phyloP scores from a whole-genome alignment of 306 rosid species.

The Inga laurina region DNA sequence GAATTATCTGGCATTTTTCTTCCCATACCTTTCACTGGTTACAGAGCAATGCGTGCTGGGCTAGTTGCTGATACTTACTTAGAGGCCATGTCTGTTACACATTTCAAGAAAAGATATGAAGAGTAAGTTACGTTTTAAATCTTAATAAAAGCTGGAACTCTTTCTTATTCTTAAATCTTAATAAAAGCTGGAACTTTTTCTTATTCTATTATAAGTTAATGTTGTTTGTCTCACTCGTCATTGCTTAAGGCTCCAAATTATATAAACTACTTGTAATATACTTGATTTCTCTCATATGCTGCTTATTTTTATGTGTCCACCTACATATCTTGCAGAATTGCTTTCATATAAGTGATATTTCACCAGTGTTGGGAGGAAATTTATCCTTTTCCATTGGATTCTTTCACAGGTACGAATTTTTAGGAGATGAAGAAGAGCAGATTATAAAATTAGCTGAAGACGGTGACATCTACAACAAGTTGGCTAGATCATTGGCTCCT shows the following conservation, averaged over 20 bases:
- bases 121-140: conserved; percentile 63
- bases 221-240: neutral
- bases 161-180: neutral
- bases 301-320: conserved; percentile 8
- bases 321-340: neutral
- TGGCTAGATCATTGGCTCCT: conserved; percentile 92
- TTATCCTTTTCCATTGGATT: conserved; percentile 29
- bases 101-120: conserved; percentile 94
- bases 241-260: neutral
- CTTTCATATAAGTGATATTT: conserved; percentile 8
- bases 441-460: conserved; percentile 77
- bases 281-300: conserved; percentile 13
- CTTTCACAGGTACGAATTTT: conserved; percentile 67
- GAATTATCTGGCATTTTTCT: conserved; percentile 96
- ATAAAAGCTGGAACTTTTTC: neutral
- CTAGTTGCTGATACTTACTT: conserved; percentile 94
- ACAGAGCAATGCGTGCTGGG: conserved; percentile 97
- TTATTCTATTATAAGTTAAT: neutral
- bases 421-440: conserved; percentile 88
- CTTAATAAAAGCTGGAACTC: conserved; percentile 5
- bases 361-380: conserved; percentile 11
- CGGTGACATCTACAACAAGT: conserved; percentile 88
- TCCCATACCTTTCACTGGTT: conserved; percentile 92
- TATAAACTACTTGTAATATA: neutral
- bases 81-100: conserved; percentile 95